Base-by-base conservation (phyloP, 208 protist species). In the Acanthamoeba triangularis region DNA sequence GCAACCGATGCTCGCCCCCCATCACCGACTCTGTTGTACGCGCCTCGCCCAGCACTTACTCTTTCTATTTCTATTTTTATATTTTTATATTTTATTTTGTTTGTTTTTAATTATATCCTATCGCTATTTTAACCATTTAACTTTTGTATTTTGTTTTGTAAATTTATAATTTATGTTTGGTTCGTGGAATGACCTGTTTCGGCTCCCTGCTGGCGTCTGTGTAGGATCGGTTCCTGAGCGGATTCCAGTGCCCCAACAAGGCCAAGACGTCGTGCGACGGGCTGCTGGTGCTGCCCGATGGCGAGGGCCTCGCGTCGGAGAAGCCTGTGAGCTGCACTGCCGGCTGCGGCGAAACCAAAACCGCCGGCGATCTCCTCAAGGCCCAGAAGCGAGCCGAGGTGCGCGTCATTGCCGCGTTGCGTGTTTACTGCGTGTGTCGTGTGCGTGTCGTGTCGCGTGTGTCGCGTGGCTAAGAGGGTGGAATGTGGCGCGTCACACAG, bases 181-280 rank as follows among this genome's bases (percentile, higher is more conserved):
- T n/a, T n/a, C n/a, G n/a, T n/a, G n/a, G n/a, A n/a, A n/a, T n/a
- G n/a, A n/a, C n/a, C n/a, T n/a, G n/a, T n/a, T n/a, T n/a, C n/a
- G n/a, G n/a, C n/a, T n/a, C n/a, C n/a, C n/a, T n/a, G n/a, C n/a
- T n/a, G n/a, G n/a, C n/a, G n/a, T n/a, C 20, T 14, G 65, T 78
- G 30, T n/a, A 78, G 69, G 69, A 78, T 78, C 69, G 69, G 11
- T 78, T 44, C 37, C 30, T 78, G 69, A 41, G 69, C 37, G 69
- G 33, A 44, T 78, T 78, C 69, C 30, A 20, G 8, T 78, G 65
- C 33, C 69, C 69, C 30, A 30, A 41, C 69, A 41, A 78, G 69
- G n/a, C 69, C 30, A 35, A 72, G 30, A 10, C 65, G 23, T 28
- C 65, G 23, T 78, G 69, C 69, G 69, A 30, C 8, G 69, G 69